phyloP scores from a whole-genome alignment of 2,329 filamentous ascomycete species.

The Falciphora oryzae region DNA sequence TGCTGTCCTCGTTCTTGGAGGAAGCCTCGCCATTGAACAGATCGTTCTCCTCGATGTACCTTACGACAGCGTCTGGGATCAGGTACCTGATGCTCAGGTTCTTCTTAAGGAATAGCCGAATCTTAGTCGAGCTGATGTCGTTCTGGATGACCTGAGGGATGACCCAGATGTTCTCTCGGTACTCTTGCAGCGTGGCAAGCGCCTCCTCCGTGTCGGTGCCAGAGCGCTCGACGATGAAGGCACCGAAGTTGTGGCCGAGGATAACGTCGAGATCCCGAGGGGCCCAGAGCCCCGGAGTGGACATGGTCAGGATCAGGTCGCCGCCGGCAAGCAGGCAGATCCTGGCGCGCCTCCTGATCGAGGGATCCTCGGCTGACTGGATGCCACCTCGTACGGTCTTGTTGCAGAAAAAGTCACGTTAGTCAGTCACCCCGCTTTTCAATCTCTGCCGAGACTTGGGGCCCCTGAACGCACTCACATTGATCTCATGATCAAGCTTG shows the following conservation, averaged over 20 bases:
- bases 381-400: slow-evolving; percentile 60
- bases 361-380: slow-evolving; percentile 58
- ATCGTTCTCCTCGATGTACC: slow-evolving; percentile 10
- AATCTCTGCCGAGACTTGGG: too few relatives aligned
- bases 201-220: slow-evolving; percentile 88
- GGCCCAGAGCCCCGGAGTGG: slow-evolving; percentile 71
- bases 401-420: too few relatives aligned
- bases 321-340: slow-evolving; percentile 76
- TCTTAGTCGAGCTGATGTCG: slow-evolving; percentile 74
- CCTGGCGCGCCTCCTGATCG: slow-evolving; percentile 53
- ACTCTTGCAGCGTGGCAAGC: slow-evolving; percentile 71
- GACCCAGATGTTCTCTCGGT: slow-evolving; percentile 80
- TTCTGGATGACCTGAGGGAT: slow-evolving; percentile 86
- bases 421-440: too few relatives aligned
- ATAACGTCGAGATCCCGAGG: slow-evolving; percentile 83
- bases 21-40: slow-evolving; percentile 9
- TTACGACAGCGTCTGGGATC: slow-evolving; percentile 16
- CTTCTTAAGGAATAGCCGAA: slow-evolving; percentile 71
- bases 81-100: slow-evolving; percentile 78
- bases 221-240: slow-evolving; percentile 80
- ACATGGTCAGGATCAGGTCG: slow-evolving; percentile 71
- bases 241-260: slow-evolving; percentile 66
- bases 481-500: slow-evolving; percentile 88
- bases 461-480: slow-evolving; percentile 36
- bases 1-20: slow-evolving; percentile 3